phyloP scores from a whole-genome alignment of 2,329 filamentous ascomycete genomes.

The Pyrenochaeta sp. region DNA sequence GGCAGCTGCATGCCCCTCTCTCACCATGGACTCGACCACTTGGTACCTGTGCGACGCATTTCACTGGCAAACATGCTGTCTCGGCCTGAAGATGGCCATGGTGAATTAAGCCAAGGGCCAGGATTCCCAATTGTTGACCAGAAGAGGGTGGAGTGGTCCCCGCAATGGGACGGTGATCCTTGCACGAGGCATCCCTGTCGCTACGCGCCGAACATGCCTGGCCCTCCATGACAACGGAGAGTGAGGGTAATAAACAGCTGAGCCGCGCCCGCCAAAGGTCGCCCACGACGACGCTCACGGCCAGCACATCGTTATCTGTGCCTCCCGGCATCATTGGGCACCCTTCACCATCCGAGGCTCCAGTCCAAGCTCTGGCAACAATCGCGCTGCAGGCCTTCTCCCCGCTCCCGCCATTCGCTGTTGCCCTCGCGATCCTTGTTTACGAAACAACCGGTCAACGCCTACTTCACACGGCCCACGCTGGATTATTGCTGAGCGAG shows the following conservation, averaged over 20 bases:
- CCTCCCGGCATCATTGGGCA: background rate
- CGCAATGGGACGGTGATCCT: conserved; percentile 1
- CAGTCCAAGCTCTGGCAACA: no score
- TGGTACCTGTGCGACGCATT: conserved; percentile 12
- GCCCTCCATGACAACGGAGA: conserved; percentile 26
- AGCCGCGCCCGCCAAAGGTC: background rate
- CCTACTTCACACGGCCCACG: background rate
- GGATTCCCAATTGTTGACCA: no score
- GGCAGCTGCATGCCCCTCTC: conserved; percentile 12
- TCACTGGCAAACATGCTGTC: no score
- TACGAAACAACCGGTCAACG: conserved; percentile 19
- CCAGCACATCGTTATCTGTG: background rate
- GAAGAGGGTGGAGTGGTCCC: no score
- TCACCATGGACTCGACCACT: conserved; percentile 1
- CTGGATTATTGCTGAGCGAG: background rate
- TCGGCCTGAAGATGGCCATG: no score
- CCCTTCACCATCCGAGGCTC: no score
- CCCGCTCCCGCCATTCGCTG: conserved; percentile 15
- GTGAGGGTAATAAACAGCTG: conserved; percentile 16
- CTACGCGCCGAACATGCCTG: conserved; percentile 27
- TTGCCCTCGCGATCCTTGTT: conserved; percentile 27
- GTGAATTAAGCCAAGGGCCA: no score
- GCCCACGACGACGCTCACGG: conserved; percentile 5
- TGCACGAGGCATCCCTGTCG: conserved; percentile 19
- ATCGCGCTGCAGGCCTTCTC: background rate